These are phyloP conservation scores for Bryoglossum gracile DNA, from an alignment of 495 filamentous ascomycete species.

Conservation along the genomic window DNA sequence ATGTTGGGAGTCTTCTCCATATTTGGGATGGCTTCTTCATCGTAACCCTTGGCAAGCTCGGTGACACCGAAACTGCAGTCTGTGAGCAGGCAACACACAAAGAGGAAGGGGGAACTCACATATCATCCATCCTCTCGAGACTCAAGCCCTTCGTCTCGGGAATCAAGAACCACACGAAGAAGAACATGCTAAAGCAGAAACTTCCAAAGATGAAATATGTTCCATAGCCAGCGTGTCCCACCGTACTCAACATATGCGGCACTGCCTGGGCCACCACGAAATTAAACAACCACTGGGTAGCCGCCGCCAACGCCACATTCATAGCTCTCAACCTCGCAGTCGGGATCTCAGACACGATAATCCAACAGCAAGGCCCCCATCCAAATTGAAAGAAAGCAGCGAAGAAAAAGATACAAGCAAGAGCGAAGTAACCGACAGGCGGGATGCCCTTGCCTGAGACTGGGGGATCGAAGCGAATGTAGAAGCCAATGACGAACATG, in stretches of 20 bases:
- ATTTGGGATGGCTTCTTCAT: slow-evolving; percentile 13
- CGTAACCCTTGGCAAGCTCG: slow-evolving; percentile 20
- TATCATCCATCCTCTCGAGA: slow-evolving; percentile 39
- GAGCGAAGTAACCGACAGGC: slow-evolving; percentile 56
- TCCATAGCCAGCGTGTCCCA: slow-evolving; percentile 55
- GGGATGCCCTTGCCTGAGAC: slow-evolving; percentile 41
- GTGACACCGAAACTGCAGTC: slow-evolving; percentile 45
- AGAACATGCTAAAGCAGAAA: slow-evolving; percentile 56
- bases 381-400: slow-evolving; percentile 72
- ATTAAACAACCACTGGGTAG: slow-evolving; percentile 66
- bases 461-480: slow-evolving; percentile 64
- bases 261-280: slow-evolving; percentile 60
- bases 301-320: slow-evolving; percentile 61
- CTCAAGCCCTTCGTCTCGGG: slow-evolving; percentile 62
- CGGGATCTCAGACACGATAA: slow-evolving; percentile 68
- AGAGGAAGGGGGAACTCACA: slow-evolving; percentile 31
- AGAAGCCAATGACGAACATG: slow-evolving; percentile 80
- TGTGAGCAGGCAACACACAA: slow-evolving; percentile 43
- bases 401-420: slow-evolving; percentile 67
- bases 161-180: slow-evolving; percentile 64
- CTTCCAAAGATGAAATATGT: slow-evolving; percentile 49
- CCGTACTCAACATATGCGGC: slow-evolving; percentile 56
- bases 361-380: slow-evolving; percentile 77
- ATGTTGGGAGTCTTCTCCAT: not conserved
- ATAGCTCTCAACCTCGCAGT: slow-evolving; percentile 62